Evolutionary conservation across 108 stramenopile species (phyloP).

Genomic region (Fragilaria crotonensis): DNA sequence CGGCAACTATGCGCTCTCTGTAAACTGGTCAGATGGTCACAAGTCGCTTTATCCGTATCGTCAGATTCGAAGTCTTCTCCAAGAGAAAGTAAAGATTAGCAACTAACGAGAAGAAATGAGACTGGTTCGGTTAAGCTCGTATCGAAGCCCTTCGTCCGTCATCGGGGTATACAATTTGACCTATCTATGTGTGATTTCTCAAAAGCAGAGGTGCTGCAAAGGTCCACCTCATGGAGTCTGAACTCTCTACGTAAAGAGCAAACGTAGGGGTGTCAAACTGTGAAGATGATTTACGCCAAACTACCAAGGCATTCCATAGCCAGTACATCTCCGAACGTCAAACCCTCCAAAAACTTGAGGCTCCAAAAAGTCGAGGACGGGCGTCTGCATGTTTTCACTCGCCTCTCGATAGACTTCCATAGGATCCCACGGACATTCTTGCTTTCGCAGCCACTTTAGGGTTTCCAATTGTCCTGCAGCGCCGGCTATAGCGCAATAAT

Average conservation of each 20-base stretch:
- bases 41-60: slow-evolving; percentile 78
- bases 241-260: no score
- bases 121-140: no score
- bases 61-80: slow-evolving; percentile 28
- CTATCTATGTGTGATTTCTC: no score
- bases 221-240: no score
- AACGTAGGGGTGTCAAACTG: no score
- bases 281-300: no score
- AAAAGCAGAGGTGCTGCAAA: no score
- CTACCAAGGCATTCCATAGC: neutral
- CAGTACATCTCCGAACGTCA: neutral
- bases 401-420: slow-evolving; percentile 12
- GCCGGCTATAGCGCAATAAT: slow-evolving; percentile 9
- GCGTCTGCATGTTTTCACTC: slow-evolving; percentile 1
- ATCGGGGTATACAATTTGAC: no score
- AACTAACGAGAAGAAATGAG: no score
- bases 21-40: slow-evolving; percentile 90
- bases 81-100: no score
- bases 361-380: slow-evolving; percentile 12
- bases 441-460: slow-evolving; percentile 7
- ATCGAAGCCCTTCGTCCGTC: no score
- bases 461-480: slow-evolving; percentile 15
- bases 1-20: slow-evolving; percentile 84
- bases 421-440: slow-evolving; percentile 14
- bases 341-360: neutral